A percentile compares a stretch with the other conserved stretches of the same genome.
These are phyloP conservation scores for Xenoacremonium recifei DNA, from an alignment of 2,329 filamentous ascomycete genomes.

Conservation along the genomic window DNA sequence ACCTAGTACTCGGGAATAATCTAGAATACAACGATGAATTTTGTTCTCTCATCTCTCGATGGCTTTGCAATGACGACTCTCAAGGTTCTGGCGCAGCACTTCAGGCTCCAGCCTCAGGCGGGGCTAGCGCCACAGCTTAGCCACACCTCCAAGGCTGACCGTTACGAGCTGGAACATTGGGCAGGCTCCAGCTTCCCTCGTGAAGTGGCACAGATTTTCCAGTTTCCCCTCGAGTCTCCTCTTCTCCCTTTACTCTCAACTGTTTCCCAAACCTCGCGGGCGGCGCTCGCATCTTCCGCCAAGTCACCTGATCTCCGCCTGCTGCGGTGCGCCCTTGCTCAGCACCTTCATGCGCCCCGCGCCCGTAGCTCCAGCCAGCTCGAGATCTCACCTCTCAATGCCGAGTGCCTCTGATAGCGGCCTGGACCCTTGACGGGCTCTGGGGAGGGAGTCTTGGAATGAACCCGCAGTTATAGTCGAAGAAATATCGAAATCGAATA, in stretches of 20 bases:
- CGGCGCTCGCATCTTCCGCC: not conserved
- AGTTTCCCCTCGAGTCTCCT: constrained; percentile 6
- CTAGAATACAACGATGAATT: no score
- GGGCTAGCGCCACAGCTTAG: constrained; percentile 12
- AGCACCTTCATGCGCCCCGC: constrained; percentile 21
- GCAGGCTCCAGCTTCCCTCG: constrained; percentile 27
- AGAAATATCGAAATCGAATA: no score
- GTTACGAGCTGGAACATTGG: constrained; percentile 20
- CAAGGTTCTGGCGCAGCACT: no score
- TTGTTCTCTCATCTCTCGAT: no score
- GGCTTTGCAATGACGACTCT: no score
- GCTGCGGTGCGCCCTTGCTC: not conserved
- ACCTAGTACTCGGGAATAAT: no score
- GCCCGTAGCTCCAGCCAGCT: constrained; percentile 10
- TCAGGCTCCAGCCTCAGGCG: not conserved
- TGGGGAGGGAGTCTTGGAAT: constrained; percentile 29
- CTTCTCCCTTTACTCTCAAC: not conserved
- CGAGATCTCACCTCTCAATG: constrained; percentile 32
- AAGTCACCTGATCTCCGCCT: not conserved
- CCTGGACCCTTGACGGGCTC: constrained; percentile 39
- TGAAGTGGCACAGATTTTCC: constrained; percentile 21
- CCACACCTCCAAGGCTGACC: constrained; percentile 32
- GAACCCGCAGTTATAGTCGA: constrained; percentile 17
- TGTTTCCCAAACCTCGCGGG: not conserved
- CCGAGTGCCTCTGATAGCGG: constrained; percentile 27